Evolutionary conservation across 2,329 filamentous ascomycete genomes (phyloP), one percentile per base, ranked within the genome.

Genomic region (Acrocalymma vagum): DNA sequence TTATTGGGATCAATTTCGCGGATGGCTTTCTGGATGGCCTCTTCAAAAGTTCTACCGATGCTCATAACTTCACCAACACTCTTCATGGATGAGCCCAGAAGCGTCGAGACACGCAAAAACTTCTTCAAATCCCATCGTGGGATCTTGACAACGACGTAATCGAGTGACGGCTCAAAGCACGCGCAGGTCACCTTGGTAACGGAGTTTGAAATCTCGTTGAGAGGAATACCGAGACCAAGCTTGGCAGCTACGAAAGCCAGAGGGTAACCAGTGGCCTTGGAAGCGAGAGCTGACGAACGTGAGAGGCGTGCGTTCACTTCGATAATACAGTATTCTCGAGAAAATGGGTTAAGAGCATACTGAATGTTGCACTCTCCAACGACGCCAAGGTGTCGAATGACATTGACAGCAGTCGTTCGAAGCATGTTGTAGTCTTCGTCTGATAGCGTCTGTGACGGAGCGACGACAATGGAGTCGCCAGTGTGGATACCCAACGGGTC

Each of bases 361-460:
- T 99, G 94, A 49, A 99, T 96, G 73, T 99, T 99, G 76, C 94
- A 99, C 75, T 99, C 94, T 70, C 94, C 94, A 32, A 99, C 92
- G 42, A 99, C 94, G 33, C 94, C 94, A 16, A 99, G 83, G 70
- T 99, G 94, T 42, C 94, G 87, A 65, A 99, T 96, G 64, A 97
- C 92, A 62, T 96, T 96, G 65, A 97, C 89, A 26, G 94, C 94
- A 4, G 94, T 96, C 6, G 93, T 96, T 55, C 94, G 87, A 21
- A 99, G 83, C 94, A 97, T 97, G 74, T 97, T 96, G 79, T 97
- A 99, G 72, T 99, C 94, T 69, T 96, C 91, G 47, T 99, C 93
- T 3, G 91, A 96, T 14, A 99, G 79, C 0, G 94, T 99, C 73
- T 97, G 94, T 3, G 93, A 97, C 26, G 94, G 94, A 7, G 94